phyloP scores from a whole-genome alignment of 2,329 filamentous ascomycete genomes.

The Pseudocercospora crystallina region DNA sequence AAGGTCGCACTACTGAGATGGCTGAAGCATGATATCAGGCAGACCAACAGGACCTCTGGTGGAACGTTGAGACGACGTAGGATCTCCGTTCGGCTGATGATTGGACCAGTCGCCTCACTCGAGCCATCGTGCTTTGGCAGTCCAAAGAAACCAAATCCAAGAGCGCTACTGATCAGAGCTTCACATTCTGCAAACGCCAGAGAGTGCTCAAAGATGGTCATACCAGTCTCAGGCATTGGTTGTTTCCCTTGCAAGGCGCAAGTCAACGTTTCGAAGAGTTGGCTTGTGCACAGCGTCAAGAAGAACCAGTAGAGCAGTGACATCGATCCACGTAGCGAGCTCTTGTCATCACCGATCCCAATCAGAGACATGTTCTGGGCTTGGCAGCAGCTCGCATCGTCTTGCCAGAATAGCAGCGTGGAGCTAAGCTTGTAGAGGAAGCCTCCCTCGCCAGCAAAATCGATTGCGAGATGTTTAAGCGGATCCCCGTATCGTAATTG shows the following conservation, averaged over 20 bases:
- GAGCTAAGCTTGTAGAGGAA: constrained; percentile 73
- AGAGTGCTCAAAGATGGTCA: constrained; percentile 96
- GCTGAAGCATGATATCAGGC: constrained; percentile 84
- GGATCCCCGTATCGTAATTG: constrained; percentile 48
- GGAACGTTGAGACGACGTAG: constrained; percentile 81
- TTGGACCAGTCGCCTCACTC: constrained; percentile 14
- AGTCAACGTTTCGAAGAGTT: constrained; percentile 84
- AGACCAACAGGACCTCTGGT: constrained; percentile 82
- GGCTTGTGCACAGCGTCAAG: constrained; percentile 66
- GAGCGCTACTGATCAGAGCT: constrained; percentile 75
- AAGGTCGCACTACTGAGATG: constrained; percentile 82
- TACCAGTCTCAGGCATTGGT: constrained; percentile 81
- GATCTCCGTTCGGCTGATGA: constrained; percentile 49
- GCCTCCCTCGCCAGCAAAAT: constrained; percentile 60
- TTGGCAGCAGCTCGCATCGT: constrained; percentile 71
- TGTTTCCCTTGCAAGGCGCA: constrained; percentile 83
- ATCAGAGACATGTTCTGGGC: constrained; percentile 70
- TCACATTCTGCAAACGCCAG: constrained; percentile 95
- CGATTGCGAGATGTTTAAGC: constrained; percentile 43
- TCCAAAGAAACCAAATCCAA: constrained; percentile 71
- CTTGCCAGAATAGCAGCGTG: constrained; percentile 68
- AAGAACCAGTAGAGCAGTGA: constrained; percentile 75
- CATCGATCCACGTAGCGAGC: constrained; percentile 69
- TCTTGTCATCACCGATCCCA: constrained; percentile 48
- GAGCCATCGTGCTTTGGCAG: constrained; percentile 41